A percentile compares a stretch with the other conserved stretches of the same genome.
phyloP scores from a whole-genome alignment of 371 early-diverging fungal genomes.

The Blakeslea trispora region DNA sequence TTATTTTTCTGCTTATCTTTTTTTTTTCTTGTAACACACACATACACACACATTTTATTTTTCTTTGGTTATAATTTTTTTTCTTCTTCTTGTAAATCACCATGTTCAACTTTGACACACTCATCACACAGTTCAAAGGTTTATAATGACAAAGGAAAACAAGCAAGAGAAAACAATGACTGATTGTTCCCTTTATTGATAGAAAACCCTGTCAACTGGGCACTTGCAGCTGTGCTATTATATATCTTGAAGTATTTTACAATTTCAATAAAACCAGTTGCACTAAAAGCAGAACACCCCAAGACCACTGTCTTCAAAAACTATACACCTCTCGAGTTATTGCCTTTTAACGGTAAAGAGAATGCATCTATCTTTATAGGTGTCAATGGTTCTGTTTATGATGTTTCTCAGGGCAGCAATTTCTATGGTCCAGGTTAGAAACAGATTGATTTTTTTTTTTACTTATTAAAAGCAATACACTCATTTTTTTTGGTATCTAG shows the following conservation, averaged over 20 bases:
- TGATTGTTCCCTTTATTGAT: not conserved
- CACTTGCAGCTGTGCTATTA: constrained; percentile 16
- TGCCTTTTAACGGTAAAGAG: constrained; percentile 60
- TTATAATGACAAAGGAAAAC: not conserved
- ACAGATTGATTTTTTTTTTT: too few species aligned
- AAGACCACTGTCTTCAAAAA: constrained; percentile 61
- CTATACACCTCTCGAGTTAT: constrained; percentile 72
- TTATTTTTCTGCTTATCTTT: too few species aligned
- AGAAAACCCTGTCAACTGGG: constrained; percentile 34
- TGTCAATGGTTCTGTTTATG: constrained; percentile 85
- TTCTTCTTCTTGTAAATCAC: not conserved
- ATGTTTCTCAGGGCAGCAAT: constrained; percentile 81
- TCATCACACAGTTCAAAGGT: constrained; percentile 17
- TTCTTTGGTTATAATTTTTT: constrained; percentile 6
- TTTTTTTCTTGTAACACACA: too few species aligned
- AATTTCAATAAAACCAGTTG: constrained; percentile 10
- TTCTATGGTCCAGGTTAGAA: constrained; percentile 96
- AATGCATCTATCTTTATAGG: constrained; percentile 72
- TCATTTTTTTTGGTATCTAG: constrained; percentile 47
- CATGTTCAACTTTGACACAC: constrained; percentile 8
- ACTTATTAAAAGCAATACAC: too few species aligned
- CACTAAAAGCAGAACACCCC: constrained; percentile 43
- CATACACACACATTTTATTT: not conserved
- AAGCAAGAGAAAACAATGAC: too few species aligned
- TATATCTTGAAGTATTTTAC: constrained; percentile 21